These are phyloP conservation scores for Gossypium davidsonii DNA, from an alignment of 441 rosid species.

Conservation along the genomic window DNA sequence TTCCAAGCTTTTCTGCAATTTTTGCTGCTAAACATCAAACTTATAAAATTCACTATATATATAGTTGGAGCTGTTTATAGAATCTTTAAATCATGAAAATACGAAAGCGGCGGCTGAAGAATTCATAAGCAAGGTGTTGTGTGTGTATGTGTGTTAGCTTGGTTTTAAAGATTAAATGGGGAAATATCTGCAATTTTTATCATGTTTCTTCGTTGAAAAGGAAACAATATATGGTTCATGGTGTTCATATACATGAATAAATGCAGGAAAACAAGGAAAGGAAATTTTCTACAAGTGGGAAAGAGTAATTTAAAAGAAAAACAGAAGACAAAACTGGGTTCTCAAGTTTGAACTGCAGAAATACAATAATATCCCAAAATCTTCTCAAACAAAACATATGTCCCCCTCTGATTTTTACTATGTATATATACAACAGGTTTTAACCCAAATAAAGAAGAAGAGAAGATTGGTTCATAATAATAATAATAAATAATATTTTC, in stretches of 20 bases:
- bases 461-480: not conserved
- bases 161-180: not conserved
- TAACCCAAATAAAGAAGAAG: slow-evolving; percentile 12
- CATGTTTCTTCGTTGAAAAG: slow-evolving; percentile 1
- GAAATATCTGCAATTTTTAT: not conserved
- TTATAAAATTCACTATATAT: not conserved
- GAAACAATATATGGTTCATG: not conserved
- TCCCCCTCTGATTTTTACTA: too few species aligned
- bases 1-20: not conserved
- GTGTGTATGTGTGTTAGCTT: not conserved
- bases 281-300: not conserved
- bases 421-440: slow-evolving; percentile 8
- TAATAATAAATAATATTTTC: not conserved
- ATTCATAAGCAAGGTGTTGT: slow-evolving; percentile 21
- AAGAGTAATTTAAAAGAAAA: not conserved
- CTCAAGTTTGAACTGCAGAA: not conserved
- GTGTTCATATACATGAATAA: not conserved
- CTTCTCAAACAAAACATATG: not conserved
- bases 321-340: slow-evolving; percentile 4
- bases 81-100: slow-evolving; percentile 2
- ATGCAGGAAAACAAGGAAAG: not conserved
- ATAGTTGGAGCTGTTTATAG: not conserved
- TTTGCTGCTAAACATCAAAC: slow-evolving; percentile 5
- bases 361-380: not conserved
- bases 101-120: slow-evolving; percentile 6